These are phyloP conservation scores for Phylloporus arenicola DNA, from an alignment of 768 basidiomycete genomes.

Conservation along the genomic window DNA sequence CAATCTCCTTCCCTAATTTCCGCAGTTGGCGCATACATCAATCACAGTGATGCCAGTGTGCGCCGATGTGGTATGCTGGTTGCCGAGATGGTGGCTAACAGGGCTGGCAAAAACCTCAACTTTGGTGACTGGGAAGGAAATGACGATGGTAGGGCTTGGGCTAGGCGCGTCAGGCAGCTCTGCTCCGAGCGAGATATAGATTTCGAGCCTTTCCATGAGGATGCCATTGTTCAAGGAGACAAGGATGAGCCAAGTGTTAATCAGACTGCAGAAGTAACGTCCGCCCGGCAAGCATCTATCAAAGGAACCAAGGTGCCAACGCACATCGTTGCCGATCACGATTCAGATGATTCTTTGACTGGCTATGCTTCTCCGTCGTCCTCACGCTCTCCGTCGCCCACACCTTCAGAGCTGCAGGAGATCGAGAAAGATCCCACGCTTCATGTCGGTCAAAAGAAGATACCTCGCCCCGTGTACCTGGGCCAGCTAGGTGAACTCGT, in stretches of 20 bases:
- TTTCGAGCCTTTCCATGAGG: conserved; percentile 29
- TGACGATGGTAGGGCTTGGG: conserved; percentile 60
- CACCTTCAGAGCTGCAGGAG: conserved; percentile 73
- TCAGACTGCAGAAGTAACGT: conserved; percentile 12
- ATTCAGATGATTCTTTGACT: conserved; percentile 78
- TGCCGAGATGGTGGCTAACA: conserved; percentile 71
- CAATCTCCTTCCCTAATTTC: conserved; percentile 58
- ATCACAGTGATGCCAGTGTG: conserved; percentile 67
- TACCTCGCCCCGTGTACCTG: conserved; percentile 84
- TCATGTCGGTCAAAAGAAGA: conserved; percentile 61
- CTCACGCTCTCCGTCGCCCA: conserved; percentile 76
- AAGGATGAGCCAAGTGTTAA: conserved; percentile 6
- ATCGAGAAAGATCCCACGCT: conserved; percentile 84
- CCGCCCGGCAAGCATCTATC: background rate
- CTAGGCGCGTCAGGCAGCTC: conserved; percentile 52
- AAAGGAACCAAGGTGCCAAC: conserved; percentile 2
- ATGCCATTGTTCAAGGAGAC: conserved; percentile 1
- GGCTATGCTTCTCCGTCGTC: conserved; percentile 68
- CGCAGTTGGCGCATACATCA: conserved; percentile 69
- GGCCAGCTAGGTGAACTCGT: conserved; percentile 76
- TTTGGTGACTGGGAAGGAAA: conserved; percentile 86
- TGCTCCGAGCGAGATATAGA: conserved; percentile 49
- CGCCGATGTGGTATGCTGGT: conserved; percentile 90
- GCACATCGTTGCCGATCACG: conserved; percentile 37
- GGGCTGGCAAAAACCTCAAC: conserved; percentile 57